phyloP scores from a whole-genome alignment of 2,329 filamentous ascomycete species.

The Atkinsonella texensis region DNA sequence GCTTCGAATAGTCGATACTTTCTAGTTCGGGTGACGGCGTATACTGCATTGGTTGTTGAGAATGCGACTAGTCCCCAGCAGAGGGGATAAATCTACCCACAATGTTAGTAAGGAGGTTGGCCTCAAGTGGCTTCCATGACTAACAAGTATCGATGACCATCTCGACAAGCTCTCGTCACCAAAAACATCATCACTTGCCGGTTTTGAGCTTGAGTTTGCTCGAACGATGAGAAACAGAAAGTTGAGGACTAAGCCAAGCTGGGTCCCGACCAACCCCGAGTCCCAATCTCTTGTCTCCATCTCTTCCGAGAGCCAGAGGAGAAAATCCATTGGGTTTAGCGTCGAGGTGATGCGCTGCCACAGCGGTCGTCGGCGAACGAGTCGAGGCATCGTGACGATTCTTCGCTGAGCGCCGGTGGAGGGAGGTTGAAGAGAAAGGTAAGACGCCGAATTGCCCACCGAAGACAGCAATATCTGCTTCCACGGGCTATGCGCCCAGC shows the following conservation, averaged over 20 bases:
- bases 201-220: constrained; percentile 53
- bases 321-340: constrained; percentile 78
- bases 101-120: neutral
- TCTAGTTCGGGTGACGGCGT: constrained; percentile 69
- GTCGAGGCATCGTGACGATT: constrained; percentile 47
- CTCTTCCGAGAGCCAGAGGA: constrained; percentile 86
- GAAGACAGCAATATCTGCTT: too few species aligned
- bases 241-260: constrained; percentile 67
- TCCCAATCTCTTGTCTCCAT: constrained; percentile 88
- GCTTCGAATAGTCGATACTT: constrained; percentile 88
- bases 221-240: constrained; percentile 69
- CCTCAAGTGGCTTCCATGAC: constrained; percentile 13
- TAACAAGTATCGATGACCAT: constrained; percentile 49
- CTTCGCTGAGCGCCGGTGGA: neutral
- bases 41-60: constrained; percentile 66
- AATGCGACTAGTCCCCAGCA: constrained; percentile 57
- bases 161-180: constrained; percentile 53
- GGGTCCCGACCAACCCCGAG: constrained; percentile 62
- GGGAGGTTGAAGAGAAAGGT: neutral
- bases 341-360: constrained; percentile 67
- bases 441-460: neutral
- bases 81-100: constrained; percentile 49
- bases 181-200: constrained; percentile 70
- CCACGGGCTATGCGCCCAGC: neutral
- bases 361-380: constrained; percentile 73